A percentile compares a stretch with the other conserved stretches of the same genome.
Conservation (phyloP, 2,329 filamentous ascomycete genomes). For the Alternaria dauci region DNA sequence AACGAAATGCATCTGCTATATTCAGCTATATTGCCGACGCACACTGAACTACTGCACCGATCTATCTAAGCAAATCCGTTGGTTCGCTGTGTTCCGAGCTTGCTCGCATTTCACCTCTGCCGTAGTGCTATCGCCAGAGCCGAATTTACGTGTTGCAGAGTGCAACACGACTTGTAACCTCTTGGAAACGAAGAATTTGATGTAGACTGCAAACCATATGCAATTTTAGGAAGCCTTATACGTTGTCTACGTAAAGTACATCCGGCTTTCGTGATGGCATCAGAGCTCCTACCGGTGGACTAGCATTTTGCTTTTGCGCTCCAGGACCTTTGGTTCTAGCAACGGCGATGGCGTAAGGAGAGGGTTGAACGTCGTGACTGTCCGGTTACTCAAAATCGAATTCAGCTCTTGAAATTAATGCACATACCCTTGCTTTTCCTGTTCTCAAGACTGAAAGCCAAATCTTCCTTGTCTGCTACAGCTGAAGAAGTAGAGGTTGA, state of each 20-base stretch:
- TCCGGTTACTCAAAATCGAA: not conserved
- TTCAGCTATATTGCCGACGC: not conserved
- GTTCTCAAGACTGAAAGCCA: slow-evolving; percentile 17
- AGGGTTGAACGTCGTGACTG: slow-evolving; percentile 26
- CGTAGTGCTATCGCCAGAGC: too few relatives aligned
- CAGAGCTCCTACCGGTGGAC: not conserved
- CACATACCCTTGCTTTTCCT: slow-evolving; percentile 15
- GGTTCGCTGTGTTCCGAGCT: not conserved
- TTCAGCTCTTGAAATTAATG: not conserved
- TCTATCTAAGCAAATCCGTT: not conserved
- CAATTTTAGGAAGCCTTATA: not conserved
- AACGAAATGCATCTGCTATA: slow-evolving; percentile 6
- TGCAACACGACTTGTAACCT: not conserved
- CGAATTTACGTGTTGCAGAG: too few relatives aligned
- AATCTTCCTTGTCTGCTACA: slow-evolving; percentile 1
- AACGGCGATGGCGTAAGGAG: slow-evolving; percentile 30
- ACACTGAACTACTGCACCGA: not conserved
- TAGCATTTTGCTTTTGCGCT: slow-evolving; percentile 19
- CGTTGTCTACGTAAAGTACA: not conserved
- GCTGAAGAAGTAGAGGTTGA: slow-evolving; percentile 14
- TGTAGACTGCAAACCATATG: not conserved
- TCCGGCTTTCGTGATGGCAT: not conserved
- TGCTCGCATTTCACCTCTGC: not conserved
- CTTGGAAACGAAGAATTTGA: not conserved
- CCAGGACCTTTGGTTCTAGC: slow-evolving; percentile 26